Percentiles rank a stretch among this genome's conserved stretches.
phyloP scores from a whole-genome alignment of 176 grass and related monocot genomes.

The Rhynchospora pubera region DNA sequence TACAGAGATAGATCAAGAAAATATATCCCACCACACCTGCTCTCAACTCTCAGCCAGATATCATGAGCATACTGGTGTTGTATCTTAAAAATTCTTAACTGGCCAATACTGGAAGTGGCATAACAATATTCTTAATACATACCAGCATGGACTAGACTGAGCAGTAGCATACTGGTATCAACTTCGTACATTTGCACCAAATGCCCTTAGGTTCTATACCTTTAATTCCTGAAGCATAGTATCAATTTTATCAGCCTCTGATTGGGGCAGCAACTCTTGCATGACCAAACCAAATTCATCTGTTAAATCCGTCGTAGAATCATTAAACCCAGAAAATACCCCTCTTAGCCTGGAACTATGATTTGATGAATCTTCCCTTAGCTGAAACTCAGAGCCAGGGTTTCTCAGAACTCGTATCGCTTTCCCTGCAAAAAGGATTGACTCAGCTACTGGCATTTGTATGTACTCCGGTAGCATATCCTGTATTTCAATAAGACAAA shows the following conservation, averaged over 20 bases:
- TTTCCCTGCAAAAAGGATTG: constrained; percentile 96
- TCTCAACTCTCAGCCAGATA: not conserved
- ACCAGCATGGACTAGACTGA: not conserved
- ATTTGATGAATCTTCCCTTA: constrained; percentile 40
- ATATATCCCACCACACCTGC: not conserved
- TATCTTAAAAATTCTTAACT: not conserved
- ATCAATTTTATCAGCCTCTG: constrained; percentile 89
- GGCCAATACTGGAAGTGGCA: not conserved
- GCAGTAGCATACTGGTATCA: not conserved
- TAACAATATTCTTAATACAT: not conserved
- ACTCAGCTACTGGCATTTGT: constrained; percentile 90
- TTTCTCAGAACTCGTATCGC: constrained; percentile 89
- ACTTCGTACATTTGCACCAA: not conserved
- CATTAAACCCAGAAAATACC: constrained; percentile 50
- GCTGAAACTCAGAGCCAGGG: constrained; percentile 59
- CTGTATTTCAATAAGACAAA: constrained; percentile 38
- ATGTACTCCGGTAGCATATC: constrained; percentile 97
- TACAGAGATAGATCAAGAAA: not conserved
- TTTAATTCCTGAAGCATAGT: constrained; percentile 83
- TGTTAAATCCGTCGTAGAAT: constrained; percentile 41
- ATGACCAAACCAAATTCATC: constrained; percentile 43
- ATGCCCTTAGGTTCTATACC: constrained; percentile 23
- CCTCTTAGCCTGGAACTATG: constrained; percentile 45
- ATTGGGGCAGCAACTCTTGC: constrained; percentile 87
- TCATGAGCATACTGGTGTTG: not conserved